Base-by-base conservation (phyloP, 2,329 filamentous ascomycete genomes). In the Hirsutella rhossiliensis region DNA sequence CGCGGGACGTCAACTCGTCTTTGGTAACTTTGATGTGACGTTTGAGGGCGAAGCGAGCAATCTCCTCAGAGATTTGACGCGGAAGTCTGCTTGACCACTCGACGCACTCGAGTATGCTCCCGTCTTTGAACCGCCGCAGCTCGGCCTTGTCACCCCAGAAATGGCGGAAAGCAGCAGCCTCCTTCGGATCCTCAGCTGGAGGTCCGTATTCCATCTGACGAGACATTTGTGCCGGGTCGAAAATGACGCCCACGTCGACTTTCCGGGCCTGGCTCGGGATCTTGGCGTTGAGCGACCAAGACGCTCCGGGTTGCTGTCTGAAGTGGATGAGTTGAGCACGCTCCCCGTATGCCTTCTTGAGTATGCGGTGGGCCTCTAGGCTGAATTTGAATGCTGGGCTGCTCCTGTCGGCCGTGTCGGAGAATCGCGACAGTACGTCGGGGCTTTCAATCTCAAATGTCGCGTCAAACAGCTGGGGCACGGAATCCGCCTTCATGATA, bases 81-180 rank as follows among this genome's bases (percentile, higher is more conserved):
- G 78, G 68, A 2, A 75, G 68, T 44, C 76, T 72, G 50, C 80
- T 75, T 2, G 72, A 72, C 92, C 92, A 98, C 18, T 94, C 82
- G 28, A 97, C 69, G 56, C 86, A 95, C 62, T 98, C 94, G 9
- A 88, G 73, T 51, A 98, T 96, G 54, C 83, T 90, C 19, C 92
- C 92, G 56, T 97, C 88, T 55, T 89, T 94, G 70, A 98, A 98
- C 18, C 92, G 84, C 50, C 92, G 79, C 39, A 98, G 72, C 61
- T 98, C 92, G 1, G 92, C 78, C 60, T 92, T 94, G 11, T 90
- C 83, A 7, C 90, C 92, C 92, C 94, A 98, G 59, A 98, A 97
- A 30, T 82, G 78, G 31, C 87, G 84, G 61, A 96, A 98, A 29
- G 73, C 74, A 11, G 80, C 79, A 20, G 88, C 84, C 50, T 87